Evolutionary conservation across 164 flowering plant species (phyloP).

Genomic region (Umbilicus rupestris): DNA sequence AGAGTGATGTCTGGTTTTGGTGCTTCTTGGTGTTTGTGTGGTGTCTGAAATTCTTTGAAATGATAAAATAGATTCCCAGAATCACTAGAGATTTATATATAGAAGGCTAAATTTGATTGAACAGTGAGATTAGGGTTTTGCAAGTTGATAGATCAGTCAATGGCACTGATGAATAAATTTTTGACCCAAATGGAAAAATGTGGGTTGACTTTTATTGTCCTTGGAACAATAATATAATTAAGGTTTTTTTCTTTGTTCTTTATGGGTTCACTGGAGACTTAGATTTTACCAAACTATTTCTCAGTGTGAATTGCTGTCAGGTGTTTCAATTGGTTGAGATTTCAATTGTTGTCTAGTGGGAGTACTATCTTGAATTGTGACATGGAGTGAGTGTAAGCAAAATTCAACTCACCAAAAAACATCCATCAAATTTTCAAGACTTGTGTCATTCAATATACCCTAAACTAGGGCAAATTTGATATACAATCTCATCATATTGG

Average conservation of each 20-base stretch:
- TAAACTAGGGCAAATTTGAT: too few relatives aligned
- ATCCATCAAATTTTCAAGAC: too few relatives aligned
- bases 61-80: not conserved
- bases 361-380: not conserved
- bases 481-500: too few relatives aligned
- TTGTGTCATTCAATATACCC: too few relatives aligned
- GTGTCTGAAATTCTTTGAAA: conserved; percentile 2
- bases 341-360: not conserved
- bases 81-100: not conserved
- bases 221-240: not conserved
- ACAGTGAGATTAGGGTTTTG: not conserved
- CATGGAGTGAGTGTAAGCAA: not conserved
- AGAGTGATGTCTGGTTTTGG: not conserved
- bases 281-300: not conserved
- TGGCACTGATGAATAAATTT: not conserved
- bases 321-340: not conserved
- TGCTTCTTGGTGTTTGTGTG: too few relatives aligned
- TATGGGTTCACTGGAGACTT: too few relatives aligned
- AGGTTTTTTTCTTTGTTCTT: too few relatives aligned
- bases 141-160: not conserved
- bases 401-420: too few relatives aligned
- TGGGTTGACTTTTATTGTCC: conserved; percentile 1
- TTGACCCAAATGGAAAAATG: not conserved
- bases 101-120: not conserved
- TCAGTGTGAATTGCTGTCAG: not conserved